phyloP scores from a whole-genome alignment of 1,139 yeast species.

The Wickerhamomyces sp. region DNA sequence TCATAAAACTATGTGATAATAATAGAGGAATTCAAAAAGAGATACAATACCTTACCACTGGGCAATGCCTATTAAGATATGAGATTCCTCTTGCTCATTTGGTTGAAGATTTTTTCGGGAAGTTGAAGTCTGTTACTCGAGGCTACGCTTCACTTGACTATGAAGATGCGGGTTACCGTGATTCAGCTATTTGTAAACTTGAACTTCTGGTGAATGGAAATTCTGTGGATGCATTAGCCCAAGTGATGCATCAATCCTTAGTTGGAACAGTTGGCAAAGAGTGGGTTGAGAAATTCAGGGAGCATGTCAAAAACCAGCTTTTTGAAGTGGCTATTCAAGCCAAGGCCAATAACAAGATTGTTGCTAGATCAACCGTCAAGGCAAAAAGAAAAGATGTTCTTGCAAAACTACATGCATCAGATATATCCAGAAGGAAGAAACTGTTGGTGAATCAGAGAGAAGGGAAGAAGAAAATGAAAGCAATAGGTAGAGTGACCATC shows the following conservation, averaged over 20 bases:
- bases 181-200: conserved; percentile 79
- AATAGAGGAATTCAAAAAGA: conserved; percentile 83
- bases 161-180: conserved; percentile 84
- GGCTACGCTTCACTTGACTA: conserved; percentile 95
- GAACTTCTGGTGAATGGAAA: conserved; percentile 87
- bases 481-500: conserved; percentile 72
- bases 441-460: conserved; percentile 85
- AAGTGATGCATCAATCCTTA: conserved; percentile 80
- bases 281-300: conserved; percentile 79
- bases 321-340: conserved; percentile 95
- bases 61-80: conserved; percentile 78
- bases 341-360: conserved; percentile 70
- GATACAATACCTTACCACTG: conserved; percentile 70
- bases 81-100: conserved; percentile 82
- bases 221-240: conserved; percentile 89
- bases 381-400: conserved; percentile 93
- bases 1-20: conserved; percentile 79
- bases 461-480: conserved; percentile 83
- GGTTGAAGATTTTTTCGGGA: conserved; percentile 94
- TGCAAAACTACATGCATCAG: conserved; percentile 90
- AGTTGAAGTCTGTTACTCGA: conserved; percentile 79
- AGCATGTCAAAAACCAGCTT: conserved; percentile 72
- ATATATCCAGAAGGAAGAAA: conserved; percentile 85
- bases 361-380: conserved; percentile 90
- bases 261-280: conserved; percentile 70